Evolutionary conservation across 176 grass and related monocot species (phyloP).

Genomic region (Secale cereale): DNA sequence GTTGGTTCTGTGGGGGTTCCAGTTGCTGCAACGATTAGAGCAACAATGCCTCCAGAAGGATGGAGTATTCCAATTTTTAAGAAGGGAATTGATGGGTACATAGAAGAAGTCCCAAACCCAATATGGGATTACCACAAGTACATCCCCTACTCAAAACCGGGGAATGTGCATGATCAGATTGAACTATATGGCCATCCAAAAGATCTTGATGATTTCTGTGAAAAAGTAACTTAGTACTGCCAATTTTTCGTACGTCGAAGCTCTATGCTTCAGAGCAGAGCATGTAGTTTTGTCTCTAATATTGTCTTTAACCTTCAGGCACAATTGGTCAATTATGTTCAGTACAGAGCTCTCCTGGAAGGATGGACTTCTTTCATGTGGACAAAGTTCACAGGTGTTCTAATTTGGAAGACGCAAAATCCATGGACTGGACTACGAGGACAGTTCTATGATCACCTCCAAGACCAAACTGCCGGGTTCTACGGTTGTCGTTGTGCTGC

Average conservation of each 20-base stretch:
- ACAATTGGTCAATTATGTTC: constrained; percentile 90
- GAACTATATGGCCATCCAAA: constrained; percentile 67
- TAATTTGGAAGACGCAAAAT: constrained; percentile 98
- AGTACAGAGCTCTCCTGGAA: constrained; percentile 94
- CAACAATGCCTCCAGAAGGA: constrained; percentile 92
- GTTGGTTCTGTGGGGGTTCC: constrained; percentile 88
- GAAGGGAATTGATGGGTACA: constrained; percentile 60
- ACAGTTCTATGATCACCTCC: constrained; percentile 97
- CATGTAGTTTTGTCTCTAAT: constrained; percentile 26
- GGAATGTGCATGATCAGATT: constrained; percentile 94
- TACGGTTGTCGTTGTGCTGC: constrained; percentile 86
- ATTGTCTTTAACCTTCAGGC: constrained; percentile 48
- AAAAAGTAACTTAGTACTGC: constrained; percentile 53
- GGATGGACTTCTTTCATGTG: constrained; percentile 99
- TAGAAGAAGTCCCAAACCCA: constrained; percentile 80
- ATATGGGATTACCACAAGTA: constrained; percentile 99
- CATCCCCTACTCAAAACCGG: constrained; percentile 91
- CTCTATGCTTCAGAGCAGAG: constrained; percentile 11
- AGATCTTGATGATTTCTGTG: constrained; percentile 86
- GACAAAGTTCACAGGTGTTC: constrained; percentile 89
- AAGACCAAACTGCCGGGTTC: constrained; percentile 91
- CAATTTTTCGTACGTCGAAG: not conserved
- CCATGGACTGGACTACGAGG: constrained; percentile 95
- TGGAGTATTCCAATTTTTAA: constrained; percentile 83
- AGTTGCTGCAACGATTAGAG: constrained; percentile 85